A percentile compares a stretch with the other conserved stretches of the same genome.
Conservation (phyloP, 176 grass and related monocot species). For the Paspalum vaginatum region DNA sequence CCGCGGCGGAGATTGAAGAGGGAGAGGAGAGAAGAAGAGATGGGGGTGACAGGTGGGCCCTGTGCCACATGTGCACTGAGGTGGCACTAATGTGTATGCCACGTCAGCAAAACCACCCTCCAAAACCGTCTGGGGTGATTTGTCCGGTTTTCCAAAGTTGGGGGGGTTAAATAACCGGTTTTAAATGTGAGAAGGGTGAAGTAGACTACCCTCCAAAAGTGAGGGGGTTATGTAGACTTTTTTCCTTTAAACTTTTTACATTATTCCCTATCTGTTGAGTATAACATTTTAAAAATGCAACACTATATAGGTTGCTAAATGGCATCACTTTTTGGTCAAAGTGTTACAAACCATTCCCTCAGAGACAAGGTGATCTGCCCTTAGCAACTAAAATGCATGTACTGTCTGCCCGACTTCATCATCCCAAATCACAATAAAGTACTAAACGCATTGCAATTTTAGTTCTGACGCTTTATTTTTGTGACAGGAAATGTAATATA, state of each 20-base stretch:
- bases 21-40: too few relatives aligned
- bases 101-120: too few relatives aligned
- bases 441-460: background rate
- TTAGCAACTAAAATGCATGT: background rate
- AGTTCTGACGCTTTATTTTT: background rate
- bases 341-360: background rate
- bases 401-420: background rate
- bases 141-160: too few relatives aligned
- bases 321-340: background rate
- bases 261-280: background rate
- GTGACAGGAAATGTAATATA: background rate
- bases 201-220: too few relatives aligned
- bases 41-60: too few relatives aligned
- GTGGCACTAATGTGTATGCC: too few relatives aligned
- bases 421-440: background rate
- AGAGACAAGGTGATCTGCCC: background rate
- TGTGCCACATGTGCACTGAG: too few relatives aligned
- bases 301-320: background rate
- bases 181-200: too few relatives aligned
- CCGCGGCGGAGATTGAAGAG: too few relatives aligned
- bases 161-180: too few relatives aligned
- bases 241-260: background rate
- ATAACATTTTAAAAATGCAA: conserved; percentile 11
- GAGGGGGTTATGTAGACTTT: too few relatives aligned
- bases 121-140: too few relatives aligned